Percentiles rank a stretch among this genome's conserved stretches.
Conservation (phyloP, 2,329 filamentous ascomycete genomes). For the Dissoconium aciculare region DNA sequence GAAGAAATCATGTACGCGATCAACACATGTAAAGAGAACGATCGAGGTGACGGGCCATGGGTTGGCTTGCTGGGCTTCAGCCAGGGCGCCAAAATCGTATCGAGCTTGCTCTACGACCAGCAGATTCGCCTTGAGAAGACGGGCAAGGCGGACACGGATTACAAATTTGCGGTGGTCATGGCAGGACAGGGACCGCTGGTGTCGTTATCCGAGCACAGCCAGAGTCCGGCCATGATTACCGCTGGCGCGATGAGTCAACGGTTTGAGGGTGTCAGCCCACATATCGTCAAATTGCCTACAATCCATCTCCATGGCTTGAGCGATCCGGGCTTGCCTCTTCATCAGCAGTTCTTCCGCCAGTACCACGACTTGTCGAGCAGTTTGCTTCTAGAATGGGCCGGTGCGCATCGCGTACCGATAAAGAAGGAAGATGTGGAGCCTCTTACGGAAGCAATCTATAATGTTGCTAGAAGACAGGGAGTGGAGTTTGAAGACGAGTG, state of each 20-base stretch:
- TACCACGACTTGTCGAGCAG: slow-evolving; percentile 45
- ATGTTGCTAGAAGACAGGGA: not conserved
- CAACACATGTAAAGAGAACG: slow-evolving; percentile 31
- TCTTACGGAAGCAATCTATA: slow-evolving; percentile 23
- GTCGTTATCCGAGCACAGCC: slow-evolving; percentile 32
- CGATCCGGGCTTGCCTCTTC: slow-evolving; percentile 45
- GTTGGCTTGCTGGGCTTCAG: slow-evolving; percentile 37
- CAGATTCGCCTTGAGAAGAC: slow-evolving; percentile 38
- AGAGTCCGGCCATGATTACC: slow-evolving; percentile 25
- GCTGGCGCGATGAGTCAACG: slow-evolving; percentile 31
- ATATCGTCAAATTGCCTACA: slow-evolving; percentile 43
- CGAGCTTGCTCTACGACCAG: slow-evolving; percentile 39
- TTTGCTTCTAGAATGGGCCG: slow-evolving; percentile 56
- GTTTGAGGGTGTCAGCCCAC: slow-evolving; percentile 30
- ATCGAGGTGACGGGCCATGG: slow-evolving; percentile 33
- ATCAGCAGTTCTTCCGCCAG: slow-evolving; percentile 40
- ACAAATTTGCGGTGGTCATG: slow-evolving; percentile 46
- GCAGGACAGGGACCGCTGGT: slow-evolving; percentile 48
- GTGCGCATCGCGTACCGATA: slow-evolving; percentile 54
- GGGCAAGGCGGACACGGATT: slow-evolving; percentile 27
- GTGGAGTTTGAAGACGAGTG: too few relatives aligned
- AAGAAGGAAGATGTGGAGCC: slow-evolving; percentile 49
- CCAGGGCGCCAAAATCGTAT: slow-evolving; percentile 35
- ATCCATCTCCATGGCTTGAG: slow-evolving; percentile 52
- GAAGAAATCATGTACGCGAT: slow-evolving; percentile 35